These are phyloP conservation scores for Dimocarpus longan DNA, from an alignment of 345 rosid genomes.

Conservation along the genomic window DNA sequence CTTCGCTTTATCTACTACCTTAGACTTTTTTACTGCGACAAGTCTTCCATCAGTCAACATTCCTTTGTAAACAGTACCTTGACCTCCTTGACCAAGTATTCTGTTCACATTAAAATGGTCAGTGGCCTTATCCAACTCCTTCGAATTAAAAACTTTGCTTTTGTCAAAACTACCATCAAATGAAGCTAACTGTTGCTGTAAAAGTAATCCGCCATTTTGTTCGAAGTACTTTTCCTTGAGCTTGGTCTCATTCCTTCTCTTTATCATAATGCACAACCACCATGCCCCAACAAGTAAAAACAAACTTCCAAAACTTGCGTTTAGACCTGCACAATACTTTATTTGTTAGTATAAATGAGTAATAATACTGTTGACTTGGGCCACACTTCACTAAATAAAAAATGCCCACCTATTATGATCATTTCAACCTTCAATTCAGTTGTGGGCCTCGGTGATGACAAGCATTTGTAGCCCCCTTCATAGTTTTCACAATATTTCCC, in stretches of 20 bases:
- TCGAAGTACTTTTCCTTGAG: not conserved
- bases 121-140: not conserved
- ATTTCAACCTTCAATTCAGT: not conserved
- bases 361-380: no score
- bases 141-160: not conserved
- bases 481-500: not conserved
- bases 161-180: not conserved
- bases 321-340: not conserved
- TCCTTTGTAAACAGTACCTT: constrained; percentile 12
- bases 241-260: not conserved
- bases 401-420: not conserved
- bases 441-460: not conserved
- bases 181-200: not conserved
- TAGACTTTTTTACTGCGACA: not conserved
- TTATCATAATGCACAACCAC: not conserved
- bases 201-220: constrained; percentile 2
- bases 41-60: not conserved
- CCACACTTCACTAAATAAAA: no score
- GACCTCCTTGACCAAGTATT: constrained; percentile 6
- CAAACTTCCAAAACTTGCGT: not conserved
- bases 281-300: not conserved
- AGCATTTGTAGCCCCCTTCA: no score
- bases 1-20: not conserved
- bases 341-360: no score
- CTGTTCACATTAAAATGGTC: not conserved